phyloP scores from a whole-genome alignment of 2,329 filamentous ascomycete species.

The Macrophomina pseudophaseolina region DNA sequence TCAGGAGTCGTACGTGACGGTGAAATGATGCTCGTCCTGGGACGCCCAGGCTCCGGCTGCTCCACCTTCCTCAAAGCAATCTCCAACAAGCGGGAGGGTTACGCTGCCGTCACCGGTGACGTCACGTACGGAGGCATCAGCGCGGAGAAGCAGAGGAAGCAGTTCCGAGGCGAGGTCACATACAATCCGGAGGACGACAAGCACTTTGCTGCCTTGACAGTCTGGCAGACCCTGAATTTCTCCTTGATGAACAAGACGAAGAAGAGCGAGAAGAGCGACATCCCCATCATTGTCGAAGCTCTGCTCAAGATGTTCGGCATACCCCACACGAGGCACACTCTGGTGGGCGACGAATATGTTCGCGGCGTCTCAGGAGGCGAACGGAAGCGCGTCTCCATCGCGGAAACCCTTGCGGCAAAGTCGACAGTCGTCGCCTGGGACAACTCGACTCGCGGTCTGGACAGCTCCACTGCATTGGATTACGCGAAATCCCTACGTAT shows the following conservation, averaged over 20 bases:
- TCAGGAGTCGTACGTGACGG: slow-evolving; percentile 69
- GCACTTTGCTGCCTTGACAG: slow-evolving; percentile 75
- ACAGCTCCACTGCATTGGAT: slow-evolving; percentile 55
- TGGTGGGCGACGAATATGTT: slow-evolving; percentile 74
- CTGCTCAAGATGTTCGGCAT: slow-evolving; percentile 81
- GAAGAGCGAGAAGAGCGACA: slow-evolving; percentile 66
- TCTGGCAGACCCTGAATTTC: slow-evolving; percentile 79
- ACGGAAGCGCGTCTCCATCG: slow-evolving; percentile 78
- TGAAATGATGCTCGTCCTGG: slow-evolving; percentile 76
- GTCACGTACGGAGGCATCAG: slow-evolving; percentile 75
- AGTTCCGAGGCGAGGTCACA: slow-evolving; percentile 76
- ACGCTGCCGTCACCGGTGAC: slow-evolving; percentile 69
- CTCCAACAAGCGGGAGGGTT: slow-evolving; percentile 70
- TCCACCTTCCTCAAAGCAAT: slow-evolving; percentile 78
- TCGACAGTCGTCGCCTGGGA: slow-evolving; percentile 77
- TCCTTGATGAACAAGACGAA: slow-evolving; percentile 77
- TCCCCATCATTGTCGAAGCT: slow-evolving; percentile 71
- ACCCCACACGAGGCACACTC: slow-evolving; percentile 73
- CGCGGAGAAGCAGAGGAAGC: slow-evolving; percentile 69
- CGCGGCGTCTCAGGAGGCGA: slow-evolving; percentile 81
- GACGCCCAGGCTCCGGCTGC: slow-evolving; percentile 75
- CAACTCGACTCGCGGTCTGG: slow-evolving; percentile 52
- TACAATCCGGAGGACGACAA: slow-evolving; percentile 80
- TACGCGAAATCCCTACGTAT: slow-evolving; percentile 60
- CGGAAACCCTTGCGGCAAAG: slow-evolving; percentile 76